Evolutionary conservation across 345 rosid genomes (phyloP).

Genomic region (Rhodamnia argentea): DNA sequence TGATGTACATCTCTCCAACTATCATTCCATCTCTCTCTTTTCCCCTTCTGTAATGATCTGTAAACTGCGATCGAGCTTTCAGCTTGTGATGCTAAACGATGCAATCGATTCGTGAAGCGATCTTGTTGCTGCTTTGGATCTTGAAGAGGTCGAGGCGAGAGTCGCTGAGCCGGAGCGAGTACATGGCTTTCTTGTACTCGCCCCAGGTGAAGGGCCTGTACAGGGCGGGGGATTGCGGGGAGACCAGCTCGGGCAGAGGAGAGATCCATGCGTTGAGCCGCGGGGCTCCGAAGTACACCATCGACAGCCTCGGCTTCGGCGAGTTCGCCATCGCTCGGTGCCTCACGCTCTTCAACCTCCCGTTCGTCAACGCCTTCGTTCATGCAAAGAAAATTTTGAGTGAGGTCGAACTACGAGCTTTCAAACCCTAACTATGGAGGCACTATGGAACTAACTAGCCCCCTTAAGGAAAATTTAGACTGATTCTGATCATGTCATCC

Average conservation of each 20-base stretch:
- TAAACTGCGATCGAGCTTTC: neutral
- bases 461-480: neutral
- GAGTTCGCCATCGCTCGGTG: conserved; percentile 63
- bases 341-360: conserved; percentile 72
- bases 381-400: neutral
- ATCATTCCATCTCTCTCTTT: neutral
- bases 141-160: conserved; percentile 61
- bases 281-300: conserved; percentile 86
- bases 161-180: conserved; percentile 54
- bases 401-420: neutral
- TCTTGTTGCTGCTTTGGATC: neutral
- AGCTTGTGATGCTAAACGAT: neutral
- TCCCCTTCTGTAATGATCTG: neutral
- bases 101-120: neutral
- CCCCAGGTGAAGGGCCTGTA: conserved; percentile 77
- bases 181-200: conserved; percentile 68
- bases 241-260: conserved; percentile 47
- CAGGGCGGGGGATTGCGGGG: conserved; percentile 30
- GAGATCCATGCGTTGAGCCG: conserved; percentile 41
- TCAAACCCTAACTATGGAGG: neutral
- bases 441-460: neutral
- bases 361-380: conserved; percentile 70
- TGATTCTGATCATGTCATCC: neutral
- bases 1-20: neutral
- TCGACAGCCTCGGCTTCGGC: conserved; percentile 60